Evolutionary conservation across 495 filamentous ascomycete species (phyloP), one percentile per base, ranked within the genome.

Genomic region (Tuber microsphaerosporum): DNA sequence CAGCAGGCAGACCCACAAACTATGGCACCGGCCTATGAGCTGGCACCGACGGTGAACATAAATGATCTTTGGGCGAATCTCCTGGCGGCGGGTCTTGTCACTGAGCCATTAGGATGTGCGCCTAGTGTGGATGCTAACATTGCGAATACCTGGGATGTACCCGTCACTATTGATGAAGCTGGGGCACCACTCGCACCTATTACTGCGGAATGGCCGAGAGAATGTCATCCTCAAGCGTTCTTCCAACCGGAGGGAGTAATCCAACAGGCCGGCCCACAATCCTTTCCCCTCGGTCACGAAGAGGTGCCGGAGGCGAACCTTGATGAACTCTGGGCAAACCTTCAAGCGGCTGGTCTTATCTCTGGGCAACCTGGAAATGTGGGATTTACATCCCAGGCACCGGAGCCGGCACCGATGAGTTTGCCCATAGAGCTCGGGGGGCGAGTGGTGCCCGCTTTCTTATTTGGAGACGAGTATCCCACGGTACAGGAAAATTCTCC

Each of bases 151-250:
- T n/a, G 22, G 20, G 48, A 8, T 12, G 8, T 10, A 7, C 48
- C 9, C 0, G 8, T 1, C 3, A 51, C 48, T 51, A 20, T n/a
- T 0, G 48, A n/a, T 7, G 20, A 51, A 51, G 46, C 20, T n/a
- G 20, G 22, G 22, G 22, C 2, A 3, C 12, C 48, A 12, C 9
- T 51, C 48, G 10, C n/a, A 14, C n/a, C 51, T 61, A 5, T n/a
- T 26, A 14, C 3, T 26, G 0, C 0, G 2, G n/a, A 14, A 2
- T 3, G 2, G 9, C 12, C n/a, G 0, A 10, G 22, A 3, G 22
- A 5, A 31, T 0, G 0, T 5, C 10, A 26, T 3, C 2, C n/a
- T 9, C 51, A 26, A 26, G n/a, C 2, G 9, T 1, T 61, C 10
- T 26, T 26, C 7, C n/a, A 61, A 5, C 51, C 12, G n/a, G 51